These are phyloP conservation scores for Caulochytrium protostelioides DNA, from an alignment of 371 early-diverging fungal species.

Conservation along the genomic window DNA sequence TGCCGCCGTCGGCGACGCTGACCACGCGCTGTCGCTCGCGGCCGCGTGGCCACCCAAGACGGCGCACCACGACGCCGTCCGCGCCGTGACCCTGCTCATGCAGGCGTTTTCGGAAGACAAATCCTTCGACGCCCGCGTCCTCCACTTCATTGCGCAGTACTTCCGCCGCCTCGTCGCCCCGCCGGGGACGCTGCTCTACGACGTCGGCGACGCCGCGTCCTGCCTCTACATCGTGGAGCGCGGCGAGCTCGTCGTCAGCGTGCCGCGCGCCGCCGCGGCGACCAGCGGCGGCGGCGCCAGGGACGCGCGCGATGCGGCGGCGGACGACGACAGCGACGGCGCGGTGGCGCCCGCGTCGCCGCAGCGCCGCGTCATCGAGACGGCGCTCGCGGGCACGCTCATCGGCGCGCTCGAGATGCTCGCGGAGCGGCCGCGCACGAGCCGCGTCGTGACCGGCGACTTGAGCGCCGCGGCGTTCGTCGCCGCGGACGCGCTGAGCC, in stretches of 20 bases:
- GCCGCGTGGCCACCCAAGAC: conserved; percentile 8
- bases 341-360: not conserved
- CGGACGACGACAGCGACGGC: conserved; percentile 22
- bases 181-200: conserved; percentile 38
- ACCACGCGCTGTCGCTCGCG: not conserved
- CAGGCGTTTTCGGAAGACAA: conserved; percentile 42
- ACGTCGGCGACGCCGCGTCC: conserved; percentile 33
- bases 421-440: conserved; percentile 9
- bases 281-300: conserved; percentile 1
- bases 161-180: conserved; percentile 32
- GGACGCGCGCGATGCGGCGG: conserved; percentile 12
- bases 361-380: not conserved
- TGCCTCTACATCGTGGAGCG: conserved; percentile 53
- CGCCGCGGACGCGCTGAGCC: not conserved
- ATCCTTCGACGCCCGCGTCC: conserved; percentile 15
- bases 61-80: conserved; percentile 17
- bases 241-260: conserved; percentile 46
- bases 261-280: conserved; percentile 3
- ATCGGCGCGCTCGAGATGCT: conserved; percentile 21
- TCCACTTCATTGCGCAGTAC: conserved; percentile 17
- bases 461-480: not conserved
- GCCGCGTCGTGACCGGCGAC: conserved; percentile 4
- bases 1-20: conserved; percentile 10
- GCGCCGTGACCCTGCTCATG: conserved; percentile 28
- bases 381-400: not conserved